These are phyloP conservation scores for Nitzschia sp. DNA, from an alignment of 108 stramenopile species.

Conservation along the genomic window DNA sequence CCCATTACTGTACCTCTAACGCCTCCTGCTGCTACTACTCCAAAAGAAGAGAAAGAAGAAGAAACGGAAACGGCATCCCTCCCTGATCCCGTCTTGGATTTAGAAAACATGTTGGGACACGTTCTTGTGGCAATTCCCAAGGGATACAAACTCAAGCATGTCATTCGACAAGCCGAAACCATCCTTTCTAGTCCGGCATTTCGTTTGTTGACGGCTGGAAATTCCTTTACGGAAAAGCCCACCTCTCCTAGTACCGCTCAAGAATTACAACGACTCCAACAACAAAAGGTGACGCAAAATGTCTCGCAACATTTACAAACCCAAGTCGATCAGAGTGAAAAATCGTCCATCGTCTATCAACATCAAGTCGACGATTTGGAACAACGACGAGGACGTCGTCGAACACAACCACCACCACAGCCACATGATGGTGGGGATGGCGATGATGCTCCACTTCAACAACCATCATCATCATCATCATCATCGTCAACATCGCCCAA, in stretches of 20 bases:
- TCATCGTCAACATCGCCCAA: too few relatives aligned
- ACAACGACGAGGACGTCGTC: background rate
- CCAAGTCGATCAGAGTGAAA: background rate
- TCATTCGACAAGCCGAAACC: background rate
- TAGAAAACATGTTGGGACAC: background rate
- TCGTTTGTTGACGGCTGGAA: background rate
- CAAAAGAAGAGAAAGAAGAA: too few relatives aligned
- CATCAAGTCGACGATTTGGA: background rate
- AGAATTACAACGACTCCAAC: background rate
- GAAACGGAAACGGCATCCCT: too few relatives aligned
- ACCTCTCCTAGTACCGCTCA: background rate
- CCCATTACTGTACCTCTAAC: too few relatives aligned
- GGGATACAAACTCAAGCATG: background rate
- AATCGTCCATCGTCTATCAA: background rate
- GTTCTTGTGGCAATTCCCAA: conserved; percentile 6
- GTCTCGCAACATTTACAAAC: background rate
- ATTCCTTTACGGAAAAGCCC: background rate
- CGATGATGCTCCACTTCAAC: too few relatives aligned
- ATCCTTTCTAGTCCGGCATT: background rate
- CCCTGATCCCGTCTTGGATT: background rate
- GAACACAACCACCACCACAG: background rate
- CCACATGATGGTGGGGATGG: background rate
- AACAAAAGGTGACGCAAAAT: background rate
- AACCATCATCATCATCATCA: too few relatives aligned
- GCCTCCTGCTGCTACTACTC: too few relatives aligned